Percentiles rank a stretch among this genome's conserved stretches.
Evolutionary conservation across 768 basidiomycete species (phyloP).

Genomic region (Exidia glandulosa): DNA sequence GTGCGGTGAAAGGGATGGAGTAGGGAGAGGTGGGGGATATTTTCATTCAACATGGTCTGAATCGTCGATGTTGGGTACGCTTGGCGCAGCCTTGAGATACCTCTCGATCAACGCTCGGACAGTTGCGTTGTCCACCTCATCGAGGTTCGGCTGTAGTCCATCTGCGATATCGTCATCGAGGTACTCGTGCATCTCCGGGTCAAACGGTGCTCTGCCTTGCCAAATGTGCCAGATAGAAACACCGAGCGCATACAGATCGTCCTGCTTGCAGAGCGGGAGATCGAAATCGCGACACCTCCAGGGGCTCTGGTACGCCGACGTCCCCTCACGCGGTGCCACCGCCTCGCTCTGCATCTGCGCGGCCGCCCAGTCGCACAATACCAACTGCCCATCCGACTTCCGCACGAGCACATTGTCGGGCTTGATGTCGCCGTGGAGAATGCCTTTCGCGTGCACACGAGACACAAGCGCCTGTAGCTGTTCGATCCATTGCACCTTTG

Average conservation of each 20-base stretch:
- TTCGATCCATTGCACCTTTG: not conserved
- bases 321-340: not conserved
- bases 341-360: not conserved
- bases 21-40: too few species aligned
- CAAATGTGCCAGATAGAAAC: not conserved
- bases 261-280: not conserved
- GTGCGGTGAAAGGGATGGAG: too few species aligned
- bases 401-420: slow-evolving; percentile 85
- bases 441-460: slow-evolving; percentile 41
- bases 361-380: not conserved
- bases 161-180: not conserved
- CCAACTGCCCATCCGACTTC: not conserved
- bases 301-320: not conserved
- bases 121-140: not conserved
- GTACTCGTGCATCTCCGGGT: not conserved
- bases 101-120: not conserved
- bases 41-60: too few species aligned
- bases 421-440: slow-evolving; percentile 96
- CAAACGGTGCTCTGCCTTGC: not conserved
- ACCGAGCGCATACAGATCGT: not conserved
- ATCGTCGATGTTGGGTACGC: not conserved
- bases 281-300: not conserved
- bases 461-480: not conserved
- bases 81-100: not conserved
- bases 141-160: not conserved